These are phyloP conservation scores for Phytophthora pluvialis DNA, from an alignment of 352 stramenopile genomes.

Conservation along the genomic window DNA sequence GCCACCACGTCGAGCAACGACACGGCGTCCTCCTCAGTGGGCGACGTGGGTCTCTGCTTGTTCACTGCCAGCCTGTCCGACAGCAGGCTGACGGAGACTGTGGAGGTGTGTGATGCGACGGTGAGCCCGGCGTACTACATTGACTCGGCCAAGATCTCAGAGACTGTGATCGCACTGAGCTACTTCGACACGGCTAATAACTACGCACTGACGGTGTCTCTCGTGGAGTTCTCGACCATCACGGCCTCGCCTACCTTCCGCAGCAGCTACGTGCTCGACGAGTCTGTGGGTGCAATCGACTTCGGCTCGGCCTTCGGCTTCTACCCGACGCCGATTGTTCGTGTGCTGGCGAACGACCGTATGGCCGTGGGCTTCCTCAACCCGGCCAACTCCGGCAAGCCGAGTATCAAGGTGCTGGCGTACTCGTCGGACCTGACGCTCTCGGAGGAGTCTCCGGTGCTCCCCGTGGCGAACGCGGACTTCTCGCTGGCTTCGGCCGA, in stretches of 20 bases:
- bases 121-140: slow-evolving; percentile 77
- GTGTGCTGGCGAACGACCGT: slow-evolving; percentile 56
- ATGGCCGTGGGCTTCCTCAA: slow-evolving; percentile 79
- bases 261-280: slow-evolving; percentile 66
- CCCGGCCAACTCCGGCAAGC: slow-evolving; percentile 72
- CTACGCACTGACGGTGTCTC: slow-evolving; percentile 73
- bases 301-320: slow-evolving; percentile 73
- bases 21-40: slow-evolving; percentile 48
- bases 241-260: slow-evolving; percentile 68
- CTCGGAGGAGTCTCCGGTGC: slow-evolving; percentile 51
- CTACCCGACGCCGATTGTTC: slow-evolving; percentile 71
- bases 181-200: slow-evolving; percentile 81
- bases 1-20: slow-evolving; percentile 48
- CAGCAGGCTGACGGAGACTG: slow-evolving; percentile 28
- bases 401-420: slow-evolving; percentile 79
- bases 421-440: slow-evolving; percentile 66
- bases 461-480: slow-evolving; percentile 77
- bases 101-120: slow-evolving; percentile 56
- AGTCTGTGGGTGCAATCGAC: slow-evolving; percentile 66
- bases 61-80: slow-evolving; percentile 49
- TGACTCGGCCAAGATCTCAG: slow-evolving; percentile 67
- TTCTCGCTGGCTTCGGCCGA: slow-evolving; percentile 65
- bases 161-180: slow-evolving; percentile 64
- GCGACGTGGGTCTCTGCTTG: slow-evolving; percentile 64
- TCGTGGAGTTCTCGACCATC: slow-evolving; percentile 71